phyloP scores from a whole-genome alignment of 2,329 filamentous ascomycete genomes.

The Fusarium sp. region DNA sequence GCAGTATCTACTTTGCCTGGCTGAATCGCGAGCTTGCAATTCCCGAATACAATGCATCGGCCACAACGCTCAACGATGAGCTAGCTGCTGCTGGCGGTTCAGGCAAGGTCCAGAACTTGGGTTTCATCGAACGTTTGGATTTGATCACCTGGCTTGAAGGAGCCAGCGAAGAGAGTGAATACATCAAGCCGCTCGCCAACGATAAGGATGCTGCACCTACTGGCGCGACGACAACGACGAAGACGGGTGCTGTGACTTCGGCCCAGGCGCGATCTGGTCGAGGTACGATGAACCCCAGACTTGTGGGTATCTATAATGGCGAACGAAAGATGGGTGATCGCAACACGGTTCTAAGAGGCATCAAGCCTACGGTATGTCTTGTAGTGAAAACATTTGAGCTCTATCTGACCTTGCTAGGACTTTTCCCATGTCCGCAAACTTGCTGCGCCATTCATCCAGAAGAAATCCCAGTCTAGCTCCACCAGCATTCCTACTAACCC shows the following conservation, averaged over 20 bases:
- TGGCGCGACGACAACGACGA: constrained; percentile 53
- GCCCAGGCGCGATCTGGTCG: constrained; percentile 67
- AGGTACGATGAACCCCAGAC: constrained; percentile 78
- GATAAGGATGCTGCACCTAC: constrained; percentile 61
- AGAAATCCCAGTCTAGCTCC: constrained; percentile 60
- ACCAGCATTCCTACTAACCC: constrained; percentile 55
- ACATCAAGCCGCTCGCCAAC: constrained; percentile 84
- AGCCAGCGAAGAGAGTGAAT: constrained; percentile 89
- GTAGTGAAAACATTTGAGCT: neutral
- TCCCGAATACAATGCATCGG: constrained; percentile 89
- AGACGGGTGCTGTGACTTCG: constrained; percentile 55
- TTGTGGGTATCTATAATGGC: constrained; percentile 89
- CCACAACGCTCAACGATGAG: constrained; percentile 82
- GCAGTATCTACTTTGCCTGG: constrained; percentile 97
- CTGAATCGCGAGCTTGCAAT: constrained; percentile 90
- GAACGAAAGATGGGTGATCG: constrained; percentile 93
- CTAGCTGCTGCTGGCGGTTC: constrained; percentile 69
- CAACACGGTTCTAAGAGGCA: constrained; percentile 86
- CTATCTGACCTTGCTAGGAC: constrained; percentile 67
- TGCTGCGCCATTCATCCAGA: constrained; percentile 78
- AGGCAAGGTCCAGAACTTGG: constrained; percentile 84
- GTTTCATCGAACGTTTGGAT: constrained; percentile 91
- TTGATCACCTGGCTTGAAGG: constrained; percentile 94
- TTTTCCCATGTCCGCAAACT: constrained; percentile 93
- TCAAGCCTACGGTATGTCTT: constrained; percentile 82